phyloP scores from a whole-genome alignment of 768 basidiomycete genomes.

The Collybiopsis confluens region DNA sequence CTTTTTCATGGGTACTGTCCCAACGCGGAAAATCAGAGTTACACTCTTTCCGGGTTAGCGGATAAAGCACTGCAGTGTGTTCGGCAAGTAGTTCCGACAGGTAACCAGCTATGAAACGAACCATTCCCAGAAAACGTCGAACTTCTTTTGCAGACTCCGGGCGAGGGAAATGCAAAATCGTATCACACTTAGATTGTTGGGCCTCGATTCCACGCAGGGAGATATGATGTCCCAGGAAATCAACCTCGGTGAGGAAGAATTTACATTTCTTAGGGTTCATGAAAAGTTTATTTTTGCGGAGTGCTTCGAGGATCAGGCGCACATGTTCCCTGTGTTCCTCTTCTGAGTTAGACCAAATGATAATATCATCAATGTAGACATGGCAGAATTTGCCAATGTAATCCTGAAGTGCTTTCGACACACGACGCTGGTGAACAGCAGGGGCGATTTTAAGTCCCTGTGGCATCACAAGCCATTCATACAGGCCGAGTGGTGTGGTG shows the following conservation, averaged over 20 bases:
- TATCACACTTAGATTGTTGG: constrained; percentile 13
- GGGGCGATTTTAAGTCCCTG: constrained; percentile 25
- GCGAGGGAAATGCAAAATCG: constrained; percentile 18
- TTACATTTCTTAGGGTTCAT: constrained; percentile 18
- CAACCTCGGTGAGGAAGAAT: neutral
- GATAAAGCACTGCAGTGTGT: constrained; percentile 13
- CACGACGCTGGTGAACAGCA: constrained; percentile 23
- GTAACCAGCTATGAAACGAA: constrained; percentile 16
- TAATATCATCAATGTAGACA: constrained; percentile 31
- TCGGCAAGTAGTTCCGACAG: constrained; percentile 13
- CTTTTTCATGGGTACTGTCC: constrained; percentile 11
- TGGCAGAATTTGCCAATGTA: constrained; percentile 25
- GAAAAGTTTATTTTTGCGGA: constrained; percentile 14
- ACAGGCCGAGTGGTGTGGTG: constrained; percentile 29
- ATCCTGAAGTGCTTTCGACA: constrained; percentile 14
- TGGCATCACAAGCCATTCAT: constrained; percentile 34
- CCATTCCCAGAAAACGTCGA: constrained; percentile 18
- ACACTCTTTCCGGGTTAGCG: constrained; percentile 15
- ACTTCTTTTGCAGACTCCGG: constrained; percentile 14
- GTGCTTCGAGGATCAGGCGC: constrained; percentile 11
- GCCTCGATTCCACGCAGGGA: constrained; percentile 17
- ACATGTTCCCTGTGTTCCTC: constrained; percentile 22
- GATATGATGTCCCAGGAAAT: constrained; percentile 21
- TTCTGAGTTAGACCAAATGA: constrained; percentile 26
- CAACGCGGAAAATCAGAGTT: constrained; percentile 16